phyloP scores from a whole-genome alignment of 495 filamentous ascomycete genomes.

The Penicillium taxi region DNA sequence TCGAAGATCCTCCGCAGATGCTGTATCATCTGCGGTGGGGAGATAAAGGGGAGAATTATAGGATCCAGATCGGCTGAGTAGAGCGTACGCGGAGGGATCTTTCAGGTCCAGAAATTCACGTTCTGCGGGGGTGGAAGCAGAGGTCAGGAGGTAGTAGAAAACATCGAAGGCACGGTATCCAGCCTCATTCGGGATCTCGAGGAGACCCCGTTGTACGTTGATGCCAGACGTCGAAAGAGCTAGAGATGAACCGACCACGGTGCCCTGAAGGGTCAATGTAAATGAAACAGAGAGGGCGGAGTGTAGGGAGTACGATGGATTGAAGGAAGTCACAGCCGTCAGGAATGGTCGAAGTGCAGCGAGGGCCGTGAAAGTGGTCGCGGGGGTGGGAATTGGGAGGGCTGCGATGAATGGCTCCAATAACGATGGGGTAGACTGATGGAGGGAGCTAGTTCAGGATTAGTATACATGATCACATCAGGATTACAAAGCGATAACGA shows the following conservation, averaged over 20 bases:
- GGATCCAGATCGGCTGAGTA: slow-evolving; percentile 75
- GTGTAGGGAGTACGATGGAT: slow-evolving; percentile 76
- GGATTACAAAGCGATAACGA: neutral
- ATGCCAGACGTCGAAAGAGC: slow-evolving; percentile 82
- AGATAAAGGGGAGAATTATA: slow-evolving; percentile 85
- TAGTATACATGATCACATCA: slow-evolving; percentile 11
- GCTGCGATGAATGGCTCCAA: slow-evolving; percentile 73
- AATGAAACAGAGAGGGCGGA: slow-evolving; percentile 72
- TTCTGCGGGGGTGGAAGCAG: slow-evolving; percentile 82
- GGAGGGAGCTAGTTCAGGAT: slow-evolving; percentile 57
- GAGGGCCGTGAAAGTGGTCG: slow-evolving; percentile 64
- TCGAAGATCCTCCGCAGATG: slow-evolving; percentile 88
- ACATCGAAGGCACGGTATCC: slow-evolving; percentile 96
- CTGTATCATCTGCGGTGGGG: slow-evolving; percentile 87
- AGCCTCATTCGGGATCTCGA: slow-evolving; percentile 68
- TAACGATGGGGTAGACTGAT: slow-evolving; percentile 79
- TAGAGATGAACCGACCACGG: slow-evolving; percentile 64
- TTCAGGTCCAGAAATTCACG: slow-evolving; percentile 84
- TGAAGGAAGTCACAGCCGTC: slow-evolving; percentile 77
- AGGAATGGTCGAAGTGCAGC: slow-evolving; percentile 77
- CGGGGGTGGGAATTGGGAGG: slow-evolving; percentile 70
- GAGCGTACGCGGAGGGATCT: slow-evolving; percentile 63
- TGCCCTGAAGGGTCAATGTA: slow-evolving; percentile 73
- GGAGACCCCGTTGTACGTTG: slow-evolving; percentile 71
- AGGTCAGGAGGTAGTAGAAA: slow-evolving; percentile 92